Evolutionary conservation across 768 basidiomycete genomes (phyloP), one percentile per base, ranked within the genome.

Genomic region (Candolleomyces eurysporus): DNA sequence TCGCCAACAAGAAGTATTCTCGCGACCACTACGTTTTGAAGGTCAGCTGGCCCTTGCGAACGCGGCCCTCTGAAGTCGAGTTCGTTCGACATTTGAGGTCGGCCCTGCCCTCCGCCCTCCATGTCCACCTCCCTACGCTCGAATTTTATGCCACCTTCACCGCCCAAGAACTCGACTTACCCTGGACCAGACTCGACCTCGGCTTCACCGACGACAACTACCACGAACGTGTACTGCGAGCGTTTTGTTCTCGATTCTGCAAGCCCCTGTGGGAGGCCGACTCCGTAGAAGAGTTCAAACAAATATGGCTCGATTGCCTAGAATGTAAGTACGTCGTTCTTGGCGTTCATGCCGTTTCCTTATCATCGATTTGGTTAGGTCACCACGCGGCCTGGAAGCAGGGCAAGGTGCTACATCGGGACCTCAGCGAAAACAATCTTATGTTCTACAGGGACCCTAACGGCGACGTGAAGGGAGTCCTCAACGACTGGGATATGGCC

Each of bases 371-470:
- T 21, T 14, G 17, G 48, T 16, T 30, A 72, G 73, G 68, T 46
- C 72, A 73, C 53, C 64, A 69, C 52, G 64, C 64, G 40, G 68
- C 68, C 0, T 71, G 64, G 46, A 51, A 48, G 6, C 58, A 61
- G 0, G 68, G 66, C 0, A 52, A 62, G 19, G 63, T 76, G 39
- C 61, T 76, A 30, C 73, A 77, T 63, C 65, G 69, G 26, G 69
- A 76, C 60, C 61, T 76, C 55, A 71, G 75, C 58, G 66, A 69
- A 32, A 65, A 66, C 48, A 75, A 73, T 49, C 57, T 75, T 14
- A 73, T 75, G 72, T 65, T 70, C 45, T 43, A 48, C 46, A 43
- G 51, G 14, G 51, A 53, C 32, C 40, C 17, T 16, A 22, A 30
- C 16, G 56, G 42, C 9, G 43, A 53, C 16, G 61, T 61, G 2